Base-by-base conservation (phyloP, 1,284 basidiomycete genomes). In the Wallemia mellicola region DNA sequence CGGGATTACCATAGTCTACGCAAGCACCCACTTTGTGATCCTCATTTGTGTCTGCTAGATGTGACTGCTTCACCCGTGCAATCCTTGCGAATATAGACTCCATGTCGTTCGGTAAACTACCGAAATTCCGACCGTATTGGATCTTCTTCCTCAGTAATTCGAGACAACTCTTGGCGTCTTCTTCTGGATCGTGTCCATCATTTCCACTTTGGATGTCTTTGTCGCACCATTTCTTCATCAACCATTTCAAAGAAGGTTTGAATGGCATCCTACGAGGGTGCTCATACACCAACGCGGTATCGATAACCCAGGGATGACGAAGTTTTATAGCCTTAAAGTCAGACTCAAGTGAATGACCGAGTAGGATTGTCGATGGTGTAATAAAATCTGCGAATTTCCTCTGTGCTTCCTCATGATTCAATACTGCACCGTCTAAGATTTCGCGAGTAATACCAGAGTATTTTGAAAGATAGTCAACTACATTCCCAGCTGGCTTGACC, bases 341-440 rank as follows among this genome's bases (percentile, higher is more conserved):
- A 27, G 83, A 88, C 71, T 92, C 88, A 58, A 94, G 78, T 1
- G 86, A 91, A 68, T 94, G 89, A 0, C 89, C 89, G n/a, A 94
- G 73, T 19, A 94, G 79, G 65, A 91, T 82, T 1, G 86, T 85
- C 0, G 80, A 81, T 0, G 79, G 77, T 1, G 74, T 75, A 63
- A 71, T 72, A 59, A 71, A 60, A 70, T 11, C 71, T 69, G 58
- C 86, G 69, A 24, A 89, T 69, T 54, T 80, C 75, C 0, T 73
- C 65, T 92, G 89, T 1, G 89, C 81, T 62, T 85, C 73, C 0
- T 77, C 69, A 19, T 88, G 77, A 0, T 82, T 83, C 0, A 83
- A 84, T 0, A 78, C 87, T 0, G 84, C 79, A 0, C 71, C 70
- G 1, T 71, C 72, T 0, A 94, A 76, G 1, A 76, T 74, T 62